A percentile compares a stretch with the other conserved stretches of the same genome.
Evolutionary conservation across 768 basidiomycete genomes (phyloP).

Genomic region (Cantharellus anzutake): DNA sequence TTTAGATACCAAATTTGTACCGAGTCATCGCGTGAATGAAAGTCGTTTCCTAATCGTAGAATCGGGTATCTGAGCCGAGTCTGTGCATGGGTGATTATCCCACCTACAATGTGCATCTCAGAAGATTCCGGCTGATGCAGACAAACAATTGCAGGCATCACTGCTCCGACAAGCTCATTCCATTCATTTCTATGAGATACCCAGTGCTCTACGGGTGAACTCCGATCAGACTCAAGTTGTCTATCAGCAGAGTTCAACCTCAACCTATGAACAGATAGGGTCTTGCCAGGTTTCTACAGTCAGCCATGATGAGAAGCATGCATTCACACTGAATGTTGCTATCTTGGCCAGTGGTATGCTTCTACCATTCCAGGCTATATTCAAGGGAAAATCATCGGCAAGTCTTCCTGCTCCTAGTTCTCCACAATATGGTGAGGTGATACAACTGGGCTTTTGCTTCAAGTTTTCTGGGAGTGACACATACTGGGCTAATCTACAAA

Average conservation of each 20-base stretch:
- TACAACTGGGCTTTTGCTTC: conserved; percentile 13
- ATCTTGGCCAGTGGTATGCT: conserved; percentile 16
- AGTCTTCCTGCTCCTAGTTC: conserved; percentile 14
- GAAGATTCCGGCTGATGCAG: conserved; percentile 18
- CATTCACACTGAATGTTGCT: conserved; percentile 22
- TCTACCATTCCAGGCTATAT: conserved; percentile 24
- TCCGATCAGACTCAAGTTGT: conserved; percentile 21
- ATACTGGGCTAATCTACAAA: conserved; percentile 6
- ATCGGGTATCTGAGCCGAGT: too few species aligned
- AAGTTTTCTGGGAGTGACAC: conserved; percentile 12
- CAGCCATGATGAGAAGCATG: conserved; percentile 24
- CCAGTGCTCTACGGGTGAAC: conserved; percentile 17
- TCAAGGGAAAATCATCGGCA: conserved; percentile 13
- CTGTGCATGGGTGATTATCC: too few species aligned
- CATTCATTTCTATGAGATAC: conserved; percentile 15
- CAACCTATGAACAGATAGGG: conserved; percentile 17
- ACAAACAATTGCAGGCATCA: conserved; percentile 10
- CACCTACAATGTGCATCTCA: conserved; percentile 21
- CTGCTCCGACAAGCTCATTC: conserved; percentile 13
- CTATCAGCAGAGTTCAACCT: conserved; percentile 12
- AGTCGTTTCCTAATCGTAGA: too few species aligned
- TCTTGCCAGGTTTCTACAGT: conserved; percentile 19
- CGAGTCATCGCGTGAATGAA: too few species aligned
- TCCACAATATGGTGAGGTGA: conserved; percentile 9
- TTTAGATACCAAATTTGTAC: too few species aligned